Conservation (phyloP, 106 monocot genomes). For the Dioscorea dumetorum region DNA sequence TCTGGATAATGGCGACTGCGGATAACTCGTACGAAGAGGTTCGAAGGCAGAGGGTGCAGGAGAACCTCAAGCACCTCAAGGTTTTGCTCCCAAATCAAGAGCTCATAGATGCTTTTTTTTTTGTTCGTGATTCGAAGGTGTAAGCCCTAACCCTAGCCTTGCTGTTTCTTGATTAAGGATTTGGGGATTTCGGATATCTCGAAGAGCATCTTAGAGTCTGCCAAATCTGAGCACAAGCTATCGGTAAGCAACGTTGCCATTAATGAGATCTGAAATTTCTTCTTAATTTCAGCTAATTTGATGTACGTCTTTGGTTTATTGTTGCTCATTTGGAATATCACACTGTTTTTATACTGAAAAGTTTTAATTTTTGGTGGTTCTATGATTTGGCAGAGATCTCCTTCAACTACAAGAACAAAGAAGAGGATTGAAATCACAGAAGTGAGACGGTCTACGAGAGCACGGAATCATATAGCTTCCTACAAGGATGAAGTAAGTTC, state of each 20-base stretch:
- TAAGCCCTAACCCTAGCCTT: background rate
- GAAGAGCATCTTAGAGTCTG: constrained; percentile 37
- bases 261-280: background rate
- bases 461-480: constrained; percentile 24
- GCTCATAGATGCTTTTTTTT: too few species aligned
- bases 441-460: constrained; percentile 49
- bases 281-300: background rate
- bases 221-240: constrained; percentile 32
- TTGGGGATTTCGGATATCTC: constrained; percentile 48
- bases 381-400: constrained; percentile 27
- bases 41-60: constrained; percentile 30
- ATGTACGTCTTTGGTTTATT: background rate
- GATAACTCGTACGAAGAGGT: constrained; percentile 27
- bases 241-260: constrained; percentile 16
- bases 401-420: constrained; percentile 23
- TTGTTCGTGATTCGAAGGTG: too few species aligned
- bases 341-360: background rate
- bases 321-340: background rate
- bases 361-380: background rate
- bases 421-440: constrained; percentile 34
- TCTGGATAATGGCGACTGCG: too few species aligned
- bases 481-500: constrained; percentile 40
- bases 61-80: constrained; percentile 56
- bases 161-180: constrained; percentile 16
- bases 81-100: background rate